Evolutionary conservation across 1,284 basidiomycete genomes (phyloP).

Genomic region (Sporisorium iseilematis-ciliati): DNA sequence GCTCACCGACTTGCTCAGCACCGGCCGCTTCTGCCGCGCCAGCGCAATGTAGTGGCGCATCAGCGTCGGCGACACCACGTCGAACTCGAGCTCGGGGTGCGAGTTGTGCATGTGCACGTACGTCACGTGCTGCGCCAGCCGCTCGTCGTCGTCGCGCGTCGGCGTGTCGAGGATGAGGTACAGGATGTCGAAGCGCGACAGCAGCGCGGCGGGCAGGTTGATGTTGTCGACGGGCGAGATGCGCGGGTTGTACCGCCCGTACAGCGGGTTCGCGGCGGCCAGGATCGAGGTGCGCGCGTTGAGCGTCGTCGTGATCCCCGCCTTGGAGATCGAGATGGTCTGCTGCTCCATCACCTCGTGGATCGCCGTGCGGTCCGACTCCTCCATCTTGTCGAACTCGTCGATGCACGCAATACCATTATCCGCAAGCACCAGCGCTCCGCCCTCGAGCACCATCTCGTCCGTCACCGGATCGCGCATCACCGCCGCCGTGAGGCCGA

Average conservation of each 20-base stretch:
- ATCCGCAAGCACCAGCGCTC: conserved; percentile 96
- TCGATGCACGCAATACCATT: conserved; percentile 99
- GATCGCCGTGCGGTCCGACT: conserved; percentile 95
- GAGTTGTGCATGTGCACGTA: conserved; percentile 96
- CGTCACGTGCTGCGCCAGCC: conserved; percentile 95
- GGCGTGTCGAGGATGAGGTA: conserved; percentile 98
- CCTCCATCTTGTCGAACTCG: conserved; percentile 99
- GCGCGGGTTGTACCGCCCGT: conserved; percentile 97
- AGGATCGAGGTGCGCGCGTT: conserved; percentile 99
- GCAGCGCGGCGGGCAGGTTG: conserved; percentile 94
- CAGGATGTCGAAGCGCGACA: conserved; percentile 95
- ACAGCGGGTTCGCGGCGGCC: conserved; percentile 97
- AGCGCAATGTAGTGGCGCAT: conserved; percentile 97
- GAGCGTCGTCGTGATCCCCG: conserved; percentile 96
- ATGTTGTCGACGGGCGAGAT: conserved; percentile 99
- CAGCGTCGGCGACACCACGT: conserved; percentile 83
- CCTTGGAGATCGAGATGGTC: conserved; percentile 99
- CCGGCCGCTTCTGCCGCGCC: conserved; percentile 88
- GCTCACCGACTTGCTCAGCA: conserved; percentile 86
- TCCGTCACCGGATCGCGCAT: conserved; percentile 99
- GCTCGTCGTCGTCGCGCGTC: conserved; percentile 90
- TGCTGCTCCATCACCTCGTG: conserved; percentile 99
- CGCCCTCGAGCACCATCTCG: conserved; percentile 99
- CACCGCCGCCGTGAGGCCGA: conserved; percentile 97
- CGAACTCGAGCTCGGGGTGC: conserved; percentile 80